Percentiles rank a stretch among this genome's conserved stretches.
Conservation (phyloP, 1,284 basidiomycete genomes). For the Puccinia horiana region DNA sequence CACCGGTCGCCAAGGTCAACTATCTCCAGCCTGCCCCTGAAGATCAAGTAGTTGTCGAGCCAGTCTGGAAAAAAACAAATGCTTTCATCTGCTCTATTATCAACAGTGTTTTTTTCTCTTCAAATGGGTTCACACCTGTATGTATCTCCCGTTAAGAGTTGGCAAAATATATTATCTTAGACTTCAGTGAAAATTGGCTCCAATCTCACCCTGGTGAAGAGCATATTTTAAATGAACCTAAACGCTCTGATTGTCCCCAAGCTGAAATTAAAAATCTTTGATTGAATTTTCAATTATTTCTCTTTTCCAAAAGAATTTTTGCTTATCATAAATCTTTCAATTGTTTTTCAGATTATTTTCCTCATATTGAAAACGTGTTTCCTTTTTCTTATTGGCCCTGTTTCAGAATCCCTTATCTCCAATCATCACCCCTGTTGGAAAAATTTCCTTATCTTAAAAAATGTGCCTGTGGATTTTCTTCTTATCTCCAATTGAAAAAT, state of each 20-base stretch:
- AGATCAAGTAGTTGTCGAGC: background rate
- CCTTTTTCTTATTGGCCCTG: no score
- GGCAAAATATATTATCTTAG: slow-evolving; percentile 16
- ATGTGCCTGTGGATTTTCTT: no score
- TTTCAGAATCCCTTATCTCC: no score
- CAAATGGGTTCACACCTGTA: background rate
- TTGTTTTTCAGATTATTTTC: no score
- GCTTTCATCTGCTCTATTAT: slow-evolving; percentile 16
- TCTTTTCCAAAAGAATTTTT: no score
- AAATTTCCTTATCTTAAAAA: no score
- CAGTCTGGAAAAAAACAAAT: slow-evolving; percentile 21
- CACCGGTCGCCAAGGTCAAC: slow-evolving; percentile 6
- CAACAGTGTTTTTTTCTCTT: background rate
- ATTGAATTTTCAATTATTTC: background rate
- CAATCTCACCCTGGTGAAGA: background rate
- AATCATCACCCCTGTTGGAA: no score
- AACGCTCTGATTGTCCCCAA: background rate
- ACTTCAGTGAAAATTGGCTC: slow-evolving; percentile 17
- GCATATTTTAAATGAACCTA: background rate
- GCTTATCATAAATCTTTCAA: no score
- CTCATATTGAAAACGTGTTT: no score
- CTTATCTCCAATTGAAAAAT: no score
- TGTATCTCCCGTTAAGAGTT: background rate
- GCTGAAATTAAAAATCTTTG: slow-evolving; percentile 1
- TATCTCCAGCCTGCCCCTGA: background rate